Base-by-base conservation (phyloP, 2,329 filamentous ascomycete genomes). In the Zymoseptoria tritici region DNA sequence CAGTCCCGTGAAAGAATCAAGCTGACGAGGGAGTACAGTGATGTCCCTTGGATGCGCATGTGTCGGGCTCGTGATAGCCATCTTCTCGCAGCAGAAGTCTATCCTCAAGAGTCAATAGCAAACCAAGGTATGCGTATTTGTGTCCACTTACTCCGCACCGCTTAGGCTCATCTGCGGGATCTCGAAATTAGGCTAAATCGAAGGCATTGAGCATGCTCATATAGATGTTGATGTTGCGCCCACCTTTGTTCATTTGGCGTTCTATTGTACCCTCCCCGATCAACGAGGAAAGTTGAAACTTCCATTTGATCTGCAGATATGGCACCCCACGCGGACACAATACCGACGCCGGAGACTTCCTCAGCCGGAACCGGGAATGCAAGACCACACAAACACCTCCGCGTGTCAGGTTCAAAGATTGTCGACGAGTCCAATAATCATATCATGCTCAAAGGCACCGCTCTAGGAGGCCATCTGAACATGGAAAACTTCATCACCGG, bases 401-500 rank as follows among this genome's bases (percentile, higher is more conserved):
- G 36, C 4, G 77, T 79, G 19, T 68, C 76, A 49, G 77, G 73
- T 29, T 73, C 75, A 36, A 70, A 74, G 29, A 75, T 84, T 19
- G 77, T 83, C 31, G 77, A 80, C 61, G 69, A 71, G 0, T 67
- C 77, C 55, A 79, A 76, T 20, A 71, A 79, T 11, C 68, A 69
- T 2, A 75, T 83, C 13, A 70, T 83, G 7, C 76, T 83, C 22
- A 75, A 78, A 49, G 78, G 80, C 56, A 74, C 79, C 36, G 78
- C 71, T n/a, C 66, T 78, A 54, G 76, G 75, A 55, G 76, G 77
- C 62, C 78, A 75, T 76, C 72, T 77, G 71, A 78, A 78, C 49
- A 67, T 68, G 65, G 65, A 66, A 36, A 66, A 67, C 69, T 85
- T 85, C 75, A 85, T 86, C 63, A 84, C 81, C 1, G 84, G 84